Conservation (phyloP, 148 eudicot species). For the Rhododendron simsii region DNA sequence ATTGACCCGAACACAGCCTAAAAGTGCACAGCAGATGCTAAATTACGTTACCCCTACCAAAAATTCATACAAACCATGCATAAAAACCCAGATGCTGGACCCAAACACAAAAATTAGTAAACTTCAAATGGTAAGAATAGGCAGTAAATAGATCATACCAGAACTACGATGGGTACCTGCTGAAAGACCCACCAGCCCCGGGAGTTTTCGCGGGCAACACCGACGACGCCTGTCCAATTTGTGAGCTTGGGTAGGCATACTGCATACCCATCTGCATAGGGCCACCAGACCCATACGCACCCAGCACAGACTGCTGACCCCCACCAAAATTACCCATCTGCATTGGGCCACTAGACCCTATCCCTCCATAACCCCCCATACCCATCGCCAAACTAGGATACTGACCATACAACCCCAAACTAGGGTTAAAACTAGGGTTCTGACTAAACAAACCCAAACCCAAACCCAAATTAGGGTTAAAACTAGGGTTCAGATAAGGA, state of each 20-base stretch:
- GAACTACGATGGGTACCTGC: not conserved
- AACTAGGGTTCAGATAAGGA: conserved; percentile 2
- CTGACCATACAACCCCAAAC: not conserved
- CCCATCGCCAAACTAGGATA: not conserved
- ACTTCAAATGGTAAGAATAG: not conserved
- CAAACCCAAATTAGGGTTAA: conserved; percentile 16
- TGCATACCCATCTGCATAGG: conserved; percentile 17
- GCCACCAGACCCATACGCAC: conserved; percentile 9
- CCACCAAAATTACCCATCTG: conserved; percentile 10
- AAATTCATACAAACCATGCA: not conserved
- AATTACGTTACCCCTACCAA: not conserved
- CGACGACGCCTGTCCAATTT: conserved; percentile 1
- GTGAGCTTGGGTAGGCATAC: conserved; percentile 13
- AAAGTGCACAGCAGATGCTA: not conserved
- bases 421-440: not conserved
- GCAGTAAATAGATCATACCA: conserved; percentile 15
- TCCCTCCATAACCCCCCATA: conserved; percentile 15
- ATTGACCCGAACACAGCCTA: not conserved
- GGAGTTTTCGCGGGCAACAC: not conserved
- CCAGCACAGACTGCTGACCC: conserved; percentile 2
- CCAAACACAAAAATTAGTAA: not conserved
- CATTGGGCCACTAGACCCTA: not conserved
- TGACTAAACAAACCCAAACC: not conserved
- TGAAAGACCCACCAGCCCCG: conserved; percentile 18
- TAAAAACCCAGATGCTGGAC: not conserved